These are phyloP conservation scores for Pseudocercospora crystallina DNA, from an alignment of 2,329 filamentous ascomycete species.

Conservation along the genomic window DNA sequence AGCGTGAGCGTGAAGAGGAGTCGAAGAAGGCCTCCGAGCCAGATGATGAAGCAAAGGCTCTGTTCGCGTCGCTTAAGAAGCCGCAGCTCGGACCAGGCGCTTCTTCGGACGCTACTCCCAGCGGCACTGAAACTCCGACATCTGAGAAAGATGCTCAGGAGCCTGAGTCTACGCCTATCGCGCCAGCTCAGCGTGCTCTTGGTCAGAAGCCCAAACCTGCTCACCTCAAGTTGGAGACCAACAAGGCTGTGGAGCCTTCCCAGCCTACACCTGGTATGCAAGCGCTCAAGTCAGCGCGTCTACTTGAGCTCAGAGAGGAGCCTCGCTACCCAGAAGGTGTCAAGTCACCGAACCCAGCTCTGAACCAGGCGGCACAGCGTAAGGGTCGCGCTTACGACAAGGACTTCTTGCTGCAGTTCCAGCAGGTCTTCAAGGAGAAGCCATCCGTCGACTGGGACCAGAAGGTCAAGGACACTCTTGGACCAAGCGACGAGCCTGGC, in stretches of 20 bases:
- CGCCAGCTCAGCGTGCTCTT: slow-evolving; percentile 38
- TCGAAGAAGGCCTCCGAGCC: slow-evolving; percentile 25
- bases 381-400: slow-evolving; percentile 92
- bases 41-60: slow-evolving; percentile 43
- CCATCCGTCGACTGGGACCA: slow-evolving; percentile 90
- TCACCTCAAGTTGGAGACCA: slow-evolving; percentile 84
- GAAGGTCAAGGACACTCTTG: slow-evolving; percentile 80
- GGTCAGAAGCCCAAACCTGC: slow-evolving; percentile 77
- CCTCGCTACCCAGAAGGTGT: slow-evolving; percentile 81
- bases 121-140: slow-evolving; percentile 39
- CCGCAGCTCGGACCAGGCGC: slow-evolving; percentile 49
- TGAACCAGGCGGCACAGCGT: slow-evolving; percentile 81
- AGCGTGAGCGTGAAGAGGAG: slow-evolving; percentile 35
- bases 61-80: slow-evolving; percentile 52
- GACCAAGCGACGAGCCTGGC: slow-evolving; percentile 62
- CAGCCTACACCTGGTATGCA: slow-evolving; percentile 94
- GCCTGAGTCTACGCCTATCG: slow-evolving; percentile 16
- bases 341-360: slow-evolving; percentile 83
- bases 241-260: slow-evolving; percentile 81
- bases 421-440: slow-evolving; percentile 93
- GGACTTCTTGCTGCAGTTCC: slow-evolving; percentile 93
- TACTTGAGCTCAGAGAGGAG: slow-evolving; percentile 72
- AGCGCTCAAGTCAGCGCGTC: slow-evolving; percentile 85
- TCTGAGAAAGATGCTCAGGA: slow-evolving; percentile 40
- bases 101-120: slow-evolving; percentile 22